Base-by-base conservation (phyloP, 208 protist species). In the Zelonia costaricensis region DNA sequence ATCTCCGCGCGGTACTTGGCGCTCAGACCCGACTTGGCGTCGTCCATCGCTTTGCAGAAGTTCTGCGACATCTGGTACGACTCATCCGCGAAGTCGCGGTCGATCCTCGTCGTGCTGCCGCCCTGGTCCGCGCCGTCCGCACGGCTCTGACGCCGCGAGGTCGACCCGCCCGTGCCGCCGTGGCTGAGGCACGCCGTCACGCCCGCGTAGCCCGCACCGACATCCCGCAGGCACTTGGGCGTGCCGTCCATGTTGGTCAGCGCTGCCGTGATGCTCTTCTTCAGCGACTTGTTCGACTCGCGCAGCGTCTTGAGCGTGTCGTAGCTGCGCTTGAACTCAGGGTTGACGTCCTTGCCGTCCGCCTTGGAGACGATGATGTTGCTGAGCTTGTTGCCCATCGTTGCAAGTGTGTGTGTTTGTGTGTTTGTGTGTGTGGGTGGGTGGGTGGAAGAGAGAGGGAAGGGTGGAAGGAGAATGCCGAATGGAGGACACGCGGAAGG, bases 281-380 rank as follows among this genome's bases (percentile, higher is more conserved):
- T 61, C 15, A 76, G 40, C 20, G 13, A 23, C 48, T 56, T 61
- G 28, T 45, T 53, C 3, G 64, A 51, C 12, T 33, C 46, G 38
- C 65, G 64, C 30, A 90, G 54, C 61, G 72, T 78, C 18, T 69
- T 81, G 39, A 77, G 38, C 36, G 64, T 66, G 13, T 73, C 62
- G 13, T 54, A 44, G 36, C 48, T 53, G 44, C 62, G 62, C 8
- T 62, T 12, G 20, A 70, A 70, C 63, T 70, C 63, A 23, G 45
- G 13, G 51, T 65, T 62, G 27, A 56, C 18, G 25, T 44, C 31
- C 33, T 55, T 62, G 36, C 18, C 40, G 20, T 47, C 47, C 10
- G 33, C 38, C 23, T 33, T 58, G 0, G 46, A 43, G 48, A 38
- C 51, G 20, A 30, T 18, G 28, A 42, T 38, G 25, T 30, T 31